Conservation (phyloP, 2,329 filamentous ascomycete species). For the Sordariomycetes sp. region DNA sequence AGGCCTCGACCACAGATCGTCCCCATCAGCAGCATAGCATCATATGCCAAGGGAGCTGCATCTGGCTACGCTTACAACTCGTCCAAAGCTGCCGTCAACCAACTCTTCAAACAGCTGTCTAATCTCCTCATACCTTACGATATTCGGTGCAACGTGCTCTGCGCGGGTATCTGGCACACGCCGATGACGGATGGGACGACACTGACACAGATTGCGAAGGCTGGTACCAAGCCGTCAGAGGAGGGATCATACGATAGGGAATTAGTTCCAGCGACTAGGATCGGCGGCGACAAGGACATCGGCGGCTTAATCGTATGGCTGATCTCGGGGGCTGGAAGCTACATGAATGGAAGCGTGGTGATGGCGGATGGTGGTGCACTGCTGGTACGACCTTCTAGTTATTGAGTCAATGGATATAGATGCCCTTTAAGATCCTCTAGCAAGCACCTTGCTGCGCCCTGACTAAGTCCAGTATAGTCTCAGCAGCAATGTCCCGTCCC, state of each 20-base stretch:
- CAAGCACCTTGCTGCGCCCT: too few species aligned
- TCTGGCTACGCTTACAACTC: slow-evolving; percentile 2
- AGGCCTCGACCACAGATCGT: slow-evolving; percentile 4
- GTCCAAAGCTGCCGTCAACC: slow-evolving; percentile 1
- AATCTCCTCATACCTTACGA: slow-evolving; percentile 1
- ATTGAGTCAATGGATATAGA: neutral
- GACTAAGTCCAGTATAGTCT: neutral
- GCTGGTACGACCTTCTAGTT: slow-evolving; percentile 1
- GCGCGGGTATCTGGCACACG: slow-evolving; percentile 1
- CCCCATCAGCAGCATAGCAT: slow-evolving; percentile 3
- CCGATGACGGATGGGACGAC: slow-evolving; percentile 1
- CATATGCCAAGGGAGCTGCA: slow-evolving; percentile 1
- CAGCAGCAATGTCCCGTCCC: neutral
- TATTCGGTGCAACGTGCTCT: neutral
- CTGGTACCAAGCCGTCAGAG: neutral
- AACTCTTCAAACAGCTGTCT: slow-evolving; percentile 1
- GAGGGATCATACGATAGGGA: neutral
- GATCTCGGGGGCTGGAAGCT: neutral
- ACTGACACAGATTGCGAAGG: neutral
- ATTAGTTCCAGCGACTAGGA: neutral
- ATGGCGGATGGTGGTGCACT: slow-evolving; percentile 1
- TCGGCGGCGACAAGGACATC: neutral
- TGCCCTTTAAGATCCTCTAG: too few species aligned
- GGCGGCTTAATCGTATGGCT: neutral
- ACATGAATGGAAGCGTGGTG: slow-evolving; percentile 1